Percentiles rank a stretch among this genome's conserved stretches.
These are phyloP conservation scores for Fusarium sp. DNA, from an alignment of 2,329 filamentous ascomycete genomes.

Conservation along the genomic window DNA sequence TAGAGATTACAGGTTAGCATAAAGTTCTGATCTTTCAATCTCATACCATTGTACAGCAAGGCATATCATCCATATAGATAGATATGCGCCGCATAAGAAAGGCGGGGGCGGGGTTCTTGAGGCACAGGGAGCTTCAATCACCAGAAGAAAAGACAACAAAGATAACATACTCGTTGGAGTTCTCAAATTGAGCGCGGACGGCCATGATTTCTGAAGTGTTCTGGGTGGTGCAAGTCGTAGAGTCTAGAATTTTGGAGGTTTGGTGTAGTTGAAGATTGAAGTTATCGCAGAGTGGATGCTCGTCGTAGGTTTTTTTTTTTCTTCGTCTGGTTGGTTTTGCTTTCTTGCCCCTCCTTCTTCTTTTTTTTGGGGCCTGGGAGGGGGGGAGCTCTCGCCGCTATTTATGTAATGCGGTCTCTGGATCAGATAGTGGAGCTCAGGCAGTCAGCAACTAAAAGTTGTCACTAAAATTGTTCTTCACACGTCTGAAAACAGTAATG, in stretches of 20 bases:
- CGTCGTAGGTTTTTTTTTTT: conserved; percentile 31
- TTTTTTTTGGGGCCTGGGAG: not conserved
- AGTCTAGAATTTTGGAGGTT: conserved; percentile 30
- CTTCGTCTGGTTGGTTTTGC: not conserved
- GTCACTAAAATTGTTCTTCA: not conserved
- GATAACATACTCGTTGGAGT: conserved; percentile 84
- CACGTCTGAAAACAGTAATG: conserved; percentile 7
- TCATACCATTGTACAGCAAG: not conserved
- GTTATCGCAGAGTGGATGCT: conserved; percentile 35
- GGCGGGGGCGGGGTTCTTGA: conserved; percentile 41
- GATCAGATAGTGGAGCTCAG: conserved; percentile 6
- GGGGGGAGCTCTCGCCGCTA: conserved; percentile 32
- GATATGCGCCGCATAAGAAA: conserved; percentile 17
- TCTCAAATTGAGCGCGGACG: conserved; percentile 82
- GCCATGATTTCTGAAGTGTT: conserved; percentile 61
- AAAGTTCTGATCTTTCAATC: not conserved
- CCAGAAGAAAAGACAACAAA: not conserved
- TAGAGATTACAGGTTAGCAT: conserved; percentile 50
- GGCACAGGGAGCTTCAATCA: conserved; percentile 13
- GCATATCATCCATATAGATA: not conserved
- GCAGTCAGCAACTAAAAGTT: not conserved
- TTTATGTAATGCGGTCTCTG: conserved; percentile 37
- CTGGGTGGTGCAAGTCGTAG: conserved; percentile 21
- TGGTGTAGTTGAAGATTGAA: not conserved
- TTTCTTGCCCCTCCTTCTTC: not conserved